Evolutionary conservation across 148 eudicot genomes (phyloP).

Genomic region (Amaranthus palmeri): DNA sequence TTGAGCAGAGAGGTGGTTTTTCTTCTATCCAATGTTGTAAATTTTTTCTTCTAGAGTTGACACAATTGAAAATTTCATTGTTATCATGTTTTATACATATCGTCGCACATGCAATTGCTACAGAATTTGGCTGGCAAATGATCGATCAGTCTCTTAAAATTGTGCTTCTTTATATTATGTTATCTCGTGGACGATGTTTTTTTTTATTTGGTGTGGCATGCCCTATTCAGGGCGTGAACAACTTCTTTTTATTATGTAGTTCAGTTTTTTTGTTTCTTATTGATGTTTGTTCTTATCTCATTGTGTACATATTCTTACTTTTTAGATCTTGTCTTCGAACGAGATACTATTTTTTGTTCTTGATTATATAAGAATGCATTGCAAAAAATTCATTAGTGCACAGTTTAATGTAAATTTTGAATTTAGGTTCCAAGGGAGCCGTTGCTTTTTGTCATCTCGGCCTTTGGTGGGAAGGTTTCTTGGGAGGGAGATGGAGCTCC

Average conservation of each 20-base stretch:
- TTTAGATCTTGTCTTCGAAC: neutral
- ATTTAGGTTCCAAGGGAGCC: slow-evolving; percentile 89
- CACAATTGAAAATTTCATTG: neutral
- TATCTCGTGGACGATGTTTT: too few species aligned
- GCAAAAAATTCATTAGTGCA: neutral
- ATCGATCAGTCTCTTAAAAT: neutral
- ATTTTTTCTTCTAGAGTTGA: neutral
- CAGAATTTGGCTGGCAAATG: neutral
- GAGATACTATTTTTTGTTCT: neutral
- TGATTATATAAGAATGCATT: neutral
- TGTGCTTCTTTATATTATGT: neutral
- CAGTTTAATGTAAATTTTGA: neutral
- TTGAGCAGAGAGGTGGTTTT: slow-evolving; percentile 86
- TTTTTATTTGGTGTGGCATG: too few species aligned
- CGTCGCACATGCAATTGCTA: too few species aligned
- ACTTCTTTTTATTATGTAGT: too few species aligned
- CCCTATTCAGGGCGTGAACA: too few species aligned
- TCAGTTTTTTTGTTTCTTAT: too few species aligned
- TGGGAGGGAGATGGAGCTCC: slow-evolving; percentile 98
- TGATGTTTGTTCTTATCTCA: neutral
- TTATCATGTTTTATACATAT: neutral
- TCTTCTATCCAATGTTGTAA: neutral
- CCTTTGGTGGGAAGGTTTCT: slow-evolving; percentile 89
- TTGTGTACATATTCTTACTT: neutral
- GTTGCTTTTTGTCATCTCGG: slow-evolving; percentile 78